Base-by-base conservation (phyloP, 2,329 filamentous ascomycete species). In the Aspergillus vadensis region DNA sequence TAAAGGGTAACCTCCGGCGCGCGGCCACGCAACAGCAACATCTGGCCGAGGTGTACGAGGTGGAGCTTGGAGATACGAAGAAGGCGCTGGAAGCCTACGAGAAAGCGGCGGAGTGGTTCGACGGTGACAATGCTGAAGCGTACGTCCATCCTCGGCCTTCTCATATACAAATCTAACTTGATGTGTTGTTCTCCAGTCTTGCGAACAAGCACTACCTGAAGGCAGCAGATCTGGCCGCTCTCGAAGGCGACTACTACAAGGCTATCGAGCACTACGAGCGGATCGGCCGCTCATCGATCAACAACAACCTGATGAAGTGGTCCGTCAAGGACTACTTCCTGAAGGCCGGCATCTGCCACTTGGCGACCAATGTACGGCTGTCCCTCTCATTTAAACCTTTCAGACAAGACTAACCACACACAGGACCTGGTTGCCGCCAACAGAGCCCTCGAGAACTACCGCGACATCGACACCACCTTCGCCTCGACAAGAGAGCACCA, bases 131-230 rank as follows among this genome's bases (percentile, higher is more conserved):
- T 77, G 91, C 92, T 23, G 85, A 88, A 70, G 91, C 91, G 87
- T 92, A 83, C 75, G 59, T 58, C 23, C 14, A 10, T 44, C 4
- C 10, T 19, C 30, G 32, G 32, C 12, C 14, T 15, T 19, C 9
- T 44, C 14, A 27, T 6, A 5, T 14, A 12, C 12, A 14, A 27
- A 8, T 15, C 6, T 21, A 15, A 21, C 4, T 19, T 5, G 57
- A 55, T 15, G 57, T 32, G 3, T 6, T 36, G 5, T 36, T 41
- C 14, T 30, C 55, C 36, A 92, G 91, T 38, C 85, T 97, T 32
- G 92, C 93, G 64, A 98, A 96, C 82, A 97, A 97, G 79, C 86
- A 95, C 61, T 96, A 86, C 82, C 86, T 97, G 67, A 97, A 97
- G 80, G 90, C 93, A 9, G 94, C 92, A 51, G 95, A 98, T 70